Evolutionary conservation across 2,329 filamentous ascomycete species (phyloP), one percentile per base, ranked within the genome.

Genomic region (Hymenoscyphus scutula): DNA sequence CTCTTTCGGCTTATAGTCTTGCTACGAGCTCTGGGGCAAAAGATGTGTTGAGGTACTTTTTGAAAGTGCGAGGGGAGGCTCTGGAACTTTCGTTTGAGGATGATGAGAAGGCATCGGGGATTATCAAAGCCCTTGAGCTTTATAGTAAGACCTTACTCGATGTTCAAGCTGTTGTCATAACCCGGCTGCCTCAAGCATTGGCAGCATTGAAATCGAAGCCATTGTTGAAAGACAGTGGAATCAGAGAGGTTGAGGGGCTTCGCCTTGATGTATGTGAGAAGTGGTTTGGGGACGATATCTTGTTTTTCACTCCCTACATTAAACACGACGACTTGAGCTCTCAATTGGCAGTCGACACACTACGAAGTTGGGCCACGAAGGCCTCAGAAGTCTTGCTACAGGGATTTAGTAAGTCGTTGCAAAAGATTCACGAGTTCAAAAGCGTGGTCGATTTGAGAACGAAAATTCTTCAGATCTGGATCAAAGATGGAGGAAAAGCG

Each of bases 291-390:
- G 87, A 92, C 7, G 91, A 96, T 64, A 90, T 97, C 51, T 85
- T 85, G 55, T 89, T 89, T 67, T 97, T 96, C 73, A 94, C 88
- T 0, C 93, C 93, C 0, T 97, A 92, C 78, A 90, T 96, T 38
- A 87, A 90, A 32, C 88, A 96, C 69, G 91, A 93, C 67, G 90
- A 95, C 67, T 75, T 91, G 4, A 83, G 87, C 27, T 84, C 82
- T 23, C 76, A 79, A 27, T 82, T 86, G 64, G 84, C 85, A 0
- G 81, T 82, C 51, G 82, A 85, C 1, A 85, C 85, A 74, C 80
- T 91, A 15, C 81, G 81, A 25, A 74, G 73, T 30, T 93, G 90
- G 89, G 85, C 86, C 0, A 80, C 80, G 58, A 80, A 82, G 58
- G 86, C 86, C 1, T 83, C 85, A 19, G 77, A 83, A 53, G 79